Evolutionary conservation across 2,329 filamentous ascomycete species (phyloP).

Genomic region (Colletotrichum godetiae): DNA sequence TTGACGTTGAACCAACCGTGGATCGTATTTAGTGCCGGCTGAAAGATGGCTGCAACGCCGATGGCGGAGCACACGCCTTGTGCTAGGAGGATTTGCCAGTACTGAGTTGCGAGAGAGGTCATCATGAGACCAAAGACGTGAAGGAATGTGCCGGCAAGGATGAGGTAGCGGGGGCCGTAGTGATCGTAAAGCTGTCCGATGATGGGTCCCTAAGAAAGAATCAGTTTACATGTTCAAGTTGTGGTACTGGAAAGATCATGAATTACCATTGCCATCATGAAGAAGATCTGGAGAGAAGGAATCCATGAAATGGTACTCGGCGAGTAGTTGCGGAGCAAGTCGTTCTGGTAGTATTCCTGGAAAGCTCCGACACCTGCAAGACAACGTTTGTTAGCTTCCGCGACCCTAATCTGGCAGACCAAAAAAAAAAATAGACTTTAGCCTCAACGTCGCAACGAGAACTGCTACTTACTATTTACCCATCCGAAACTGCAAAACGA

Average conservation of each 20-base stretch:
- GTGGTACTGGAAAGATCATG: slow-evolving; percentile 37
- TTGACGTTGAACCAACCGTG: slow-evolving; percentile 49
- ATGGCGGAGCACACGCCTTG: slow-evolving; percentile 52
- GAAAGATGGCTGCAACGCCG: slow-evolving; percentile 48
- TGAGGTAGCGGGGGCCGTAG: slow-evolving; percentile 68
- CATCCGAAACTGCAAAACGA: slow-evolving; percentile 55
- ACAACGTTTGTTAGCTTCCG: slow-evolving; percentile 3
- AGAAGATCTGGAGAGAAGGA: slow-evolving; percentile 64
- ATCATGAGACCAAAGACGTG: slow-evolving; percentile 74
- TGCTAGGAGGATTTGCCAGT: slow-evolving; percentile 54
- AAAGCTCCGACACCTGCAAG: slow-evolving; percentile 60
- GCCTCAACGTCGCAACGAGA: slow-evolving; percentile 1
- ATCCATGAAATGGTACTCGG: slow-evolving; percentile 72
- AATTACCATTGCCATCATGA: slow-evolving; percentile 61
- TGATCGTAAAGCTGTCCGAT: slow-evolving; percentile 73
- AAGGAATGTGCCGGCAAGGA: slow-evolving; percentile 63
- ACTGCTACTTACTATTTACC: slow-evolving; percentile 42
- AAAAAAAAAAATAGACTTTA: not conserved
- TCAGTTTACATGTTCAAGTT: not conserved
- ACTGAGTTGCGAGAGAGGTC: slow-evolving; percentile 59
- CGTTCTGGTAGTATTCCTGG: slow-evolving; percentile 67
- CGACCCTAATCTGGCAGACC: not conserved
- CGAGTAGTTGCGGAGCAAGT: slow-evolving; percentile 59
- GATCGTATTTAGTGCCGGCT: slow-evolving; percentile 46
- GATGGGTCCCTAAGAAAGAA: slow-evolving; percentile 60